Evolutionary conservation across 2,329 filamentous ascomycete genomes (phyloP).

Genomic region (Decorospora gaudefroyi): DNA sequence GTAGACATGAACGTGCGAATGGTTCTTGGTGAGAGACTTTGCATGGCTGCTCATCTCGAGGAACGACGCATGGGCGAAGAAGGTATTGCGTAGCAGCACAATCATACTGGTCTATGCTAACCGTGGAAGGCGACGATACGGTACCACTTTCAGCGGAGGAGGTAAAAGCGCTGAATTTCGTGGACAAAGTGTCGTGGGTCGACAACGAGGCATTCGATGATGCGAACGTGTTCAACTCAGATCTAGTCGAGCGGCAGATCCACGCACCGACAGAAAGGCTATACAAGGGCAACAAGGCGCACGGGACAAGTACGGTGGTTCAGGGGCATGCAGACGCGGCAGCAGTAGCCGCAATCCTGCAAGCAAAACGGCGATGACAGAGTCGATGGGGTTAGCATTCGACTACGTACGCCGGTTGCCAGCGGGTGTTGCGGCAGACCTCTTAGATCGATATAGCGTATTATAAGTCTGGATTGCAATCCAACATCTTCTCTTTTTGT

Average conservation of each 20-base stretch:
- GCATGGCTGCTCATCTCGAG: slow-evolving; percentile 8
- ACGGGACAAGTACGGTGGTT: slow-evolving; percentile 3
- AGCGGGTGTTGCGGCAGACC: not conserved
- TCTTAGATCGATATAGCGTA: not conserved
- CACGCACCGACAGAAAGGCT: slow-evolving; percentile 5
- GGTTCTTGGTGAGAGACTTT: slow-evolving; percentile 3
- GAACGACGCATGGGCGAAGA: slow-evolving; percentile 1
- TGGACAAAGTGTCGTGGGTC: slow-evolving; percentile 8
- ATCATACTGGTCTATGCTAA: not conserved
- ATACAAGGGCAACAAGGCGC: slow-evolving; percentile 5
- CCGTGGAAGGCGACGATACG: not conserved
- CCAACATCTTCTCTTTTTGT: not conserved
- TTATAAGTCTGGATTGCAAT: too few species aligned
- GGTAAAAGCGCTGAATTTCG: not conserved
- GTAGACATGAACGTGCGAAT: slow-evolving; percentile 5
- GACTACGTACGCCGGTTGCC: not conserved
- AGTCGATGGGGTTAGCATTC: not conserved
- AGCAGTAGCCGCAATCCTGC: slow-evolving; percentile 1
- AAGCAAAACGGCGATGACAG: not conserved
- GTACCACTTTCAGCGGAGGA: slow-evolving; percentile 6
- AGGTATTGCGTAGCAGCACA: not conserved
- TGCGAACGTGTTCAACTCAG: slow-evolving; percentile 7
- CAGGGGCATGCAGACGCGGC: slow-evolving; percentile 2
- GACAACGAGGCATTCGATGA: slow-evolving; percentile 5
- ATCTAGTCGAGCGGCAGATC: slow-evolving; percentile 5